A percentile compares a stretch with the other conserved stretches of the same genome.
phyloP scores from a whole-genome alignment of 441 rosid species.

The Kokia cookei region DNA sequence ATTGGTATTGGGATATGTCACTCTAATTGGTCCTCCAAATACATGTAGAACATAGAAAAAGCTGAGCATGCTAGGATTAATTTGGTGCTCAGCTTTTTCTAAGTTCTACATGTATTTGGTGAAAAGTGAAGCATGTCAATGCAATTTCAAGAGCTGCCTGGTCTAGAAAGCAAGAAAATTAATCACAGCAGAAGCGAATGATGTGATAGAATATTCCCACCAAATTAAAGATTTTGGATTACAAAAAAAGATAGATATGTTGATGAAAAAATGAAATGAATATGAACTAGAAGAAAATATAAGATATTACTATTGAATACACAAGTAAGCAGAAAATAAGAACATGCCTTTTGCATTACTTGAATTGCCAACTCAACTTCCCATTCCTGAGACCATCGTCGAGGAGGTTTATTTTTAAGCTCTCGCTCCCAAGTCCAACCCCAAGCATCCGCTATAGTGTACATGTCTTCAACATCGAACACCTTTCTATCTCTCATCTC shows the following conservation, averaged over 20 bases:
- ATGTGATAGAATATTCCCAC: neutral
- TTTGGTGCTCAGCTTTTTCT: no score
- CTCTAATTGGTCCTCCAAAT: neutral
- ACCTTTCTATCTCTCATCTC: conserved; percentile 78
- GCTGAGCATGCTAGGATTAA: neutral
- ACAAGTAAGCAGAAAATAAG: neutral
- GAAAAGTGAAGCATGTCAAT: neutral
- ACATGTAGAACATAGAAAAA: neutral
- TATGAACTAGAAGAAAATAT: neutral
- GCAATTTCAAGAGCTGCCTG: neutral
- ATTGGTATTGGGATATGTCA: neutral
- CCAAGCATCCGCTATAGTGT: conserved; percentile 96
- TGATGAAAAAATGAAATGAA: neutral
- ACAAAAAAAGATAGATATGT: neutral
- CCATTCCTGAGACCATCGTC: conserved; percentile 91
- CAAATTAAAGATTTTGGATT: neutral
- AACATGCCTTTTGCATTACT: conserved; percentile 72
- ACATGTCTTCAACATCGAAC: conserved; percentile 83
- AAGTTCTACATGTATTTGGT: no score
- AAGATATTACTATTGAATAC: neutral
- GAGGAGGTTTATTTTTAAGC: conserved; percentile 65
- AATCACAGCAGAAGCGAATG: neutral
- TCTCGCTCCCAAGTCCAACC: conserved; percentile 99
- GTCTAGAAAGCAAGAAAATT: neutral
- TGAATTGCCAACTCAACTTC: conserved; percentile 86